Evolutionary conservation across 306 rosid genomes (phyloP), one percentile per base, ranked within the genome.

Genomic region (Vigna unguiculata): DNA sequence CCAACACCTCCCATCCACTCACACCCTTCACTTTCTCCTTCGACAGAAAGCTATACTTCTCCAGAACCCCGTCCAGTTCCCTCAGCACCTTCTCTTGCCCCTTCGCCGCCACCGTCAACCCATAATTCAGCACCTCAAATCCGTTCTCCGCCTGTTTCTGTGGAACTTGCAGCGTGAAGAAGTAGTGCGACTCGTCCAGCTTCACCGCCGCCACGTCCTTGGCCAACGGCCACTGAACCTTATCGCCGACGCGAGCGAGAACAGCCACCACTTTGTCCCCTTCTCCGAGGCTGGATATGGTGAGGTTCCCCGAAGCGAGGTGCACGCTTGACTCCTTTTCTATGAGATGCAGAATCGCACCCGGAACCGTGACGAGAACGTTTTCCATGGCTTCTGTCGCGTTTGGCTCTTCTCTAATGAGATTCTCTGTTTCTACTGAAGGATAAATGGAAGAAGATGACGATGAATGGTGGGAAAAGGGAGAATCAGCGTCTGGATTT

Each of bases 221-320:
- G 0, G 94, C 93, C 38, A 94, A 69, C 4, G 98, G 97, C 96
- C 97, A 94, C 67, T 90, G 96, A 30, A 91, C 82, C 38, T 87
- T 72, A 3, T 88, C 89, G 2, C 87, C 94, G 2, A 94, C 71
- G 0, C 91, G 85, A 6, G 97, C 94, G 1, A 94, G 84, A 19
- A 91, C 94, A 0, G 97, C 93, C 36, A 90, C 89, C 0, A 89
- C 73, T 55, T 88, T 91, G 9, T 70, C 83, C 0, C 83, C 88
- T 41, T 91, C 96, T 0, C 48, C 54, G 16, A 91, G 81, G 25
- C 79, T 77, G 0, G 78, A 84, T 25, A 93, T 77, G 51, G 86
- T 72, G 78, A 93, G 88, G 13, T 91, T 93, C 0, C 98, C 98
- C 1, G 84, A 84, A 53, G 97, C 98, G 4, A 93, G 85, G 43